Base-by-base conservation (phyloP, 805 yeast genomes). In the Ogataea dorogensis region DNA sequence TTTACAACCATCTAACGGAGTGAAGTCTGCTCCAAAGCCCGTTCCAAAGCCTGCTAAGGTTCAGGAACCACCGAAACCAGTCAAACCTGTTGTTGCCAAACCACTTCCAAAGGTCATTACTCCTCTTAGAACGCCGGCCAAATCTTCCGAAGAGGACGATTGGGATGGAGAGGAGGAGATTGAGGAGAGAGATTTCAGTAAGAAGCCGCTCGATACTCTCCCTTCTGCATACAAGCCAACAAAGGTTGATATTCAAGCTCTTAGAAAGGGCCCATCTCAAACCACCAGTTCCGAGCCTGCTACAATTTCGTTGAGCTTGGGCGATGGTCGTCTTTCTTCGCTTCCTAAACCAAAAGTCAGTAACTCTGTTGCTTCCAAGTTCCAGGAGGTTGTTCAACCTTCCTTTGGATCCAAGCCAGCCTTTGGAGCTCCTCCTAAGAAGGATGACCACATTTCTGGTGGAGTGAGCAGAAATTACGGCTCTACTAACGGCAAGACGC, bases 401-500 rank as follows among this genome's bases (percentile, higher is more conserved):
- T 39, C 60, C 5, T 64, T 65, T 43, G 70, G 70, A 16, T 38
- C 65, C 4, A 53, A 56, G 25, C 51, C 60, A 18, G 32, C 49
- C 9, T 58, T 50, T 35, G 58, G 47, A 19, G 42, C 48, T 6
- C 25, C 42, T n/a, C 63, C 64, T 18, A 51, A 54, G 26, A 54
- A 57, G 28, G 62, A 64, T 15, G 69, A 69, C 17, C 70, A 73
- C 42, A 61, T 71, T 4, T 71, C 73, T 29, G 77, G 79, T 36
- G 91, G 86, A 24, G 64, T 78, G 32, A 70, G 76, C 18, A 67
- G 73, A 53, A 70, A 77, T 56, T 81, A 75, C 57, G 93, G 75
- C 44, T 65, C 81, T 36, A 74, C 74, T 43, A 75, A 71, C 43
- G 96, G 95, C 43, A 85, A 86, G 61, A 84, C 95, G 6, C 96